Evolutionary conservation across 768 basidiomycete species (phyloP), one percentile per base, ranked within the genome.

Genomic region (Tulasnella calospora): DNA sequence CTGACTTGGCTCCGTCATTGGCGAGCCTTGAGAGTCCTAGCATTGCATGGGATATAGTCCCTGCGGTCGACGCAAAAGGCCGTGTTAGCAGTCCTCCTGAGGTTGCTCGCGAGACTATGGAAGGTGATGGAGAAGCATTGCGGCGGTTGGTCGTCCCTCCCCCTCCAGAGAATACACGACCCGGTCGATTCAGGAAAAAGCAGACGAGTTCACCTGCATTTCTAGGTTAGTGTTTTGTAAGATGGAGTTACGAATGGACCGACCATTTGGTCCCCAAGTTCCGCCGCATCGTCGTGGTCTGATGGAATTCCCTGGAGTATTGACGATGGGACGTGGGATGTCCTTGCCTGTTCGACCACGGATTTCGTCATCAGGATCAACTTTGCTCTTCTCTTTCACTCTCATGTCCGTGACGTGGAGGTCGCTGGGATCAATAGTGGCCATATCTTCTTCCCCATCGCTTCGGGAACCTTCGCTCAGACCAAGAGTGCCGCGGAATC

Each of bases 271-370:
- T 0, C 95, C 93, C 86, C 96, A 97, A 0, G 91, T 89, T 2
- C 94, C 95, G 82, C 96, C 95, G 1, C 93, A 94, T 0, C 93
- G 94, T 79, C 93, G 86, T 1, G 94, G 92, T 83, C 95, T 94
- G 0, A 92, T 91, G 8, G 95, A 83, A 82, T 94, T 94, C 84
- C 94, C 77, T 17, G 46, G 77, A 8, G 70, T 71, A 70, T 78
- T 78, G 71, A 73, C 70, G 36, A 78, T 67, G 23, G 70, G 44
- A 21, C 27, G 69, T 9, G 75, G 36, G 21, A 33, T 38, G 19
- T 69, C 55, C 77, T 27, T 44, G 23, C 41, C 61, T 35, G 61
- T 30, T 67, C 61, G 23, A 30, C 61, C 61, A 17, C 61, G 61
- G 33, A 27, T 13, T 5, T 35, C 61, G 4, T 27, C 27, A 10